These are phyloP conservation scores for Nepenthes alata DNA, from an alignment of 179 eudicot genomes.

Conservation along the genomic window DNA sequence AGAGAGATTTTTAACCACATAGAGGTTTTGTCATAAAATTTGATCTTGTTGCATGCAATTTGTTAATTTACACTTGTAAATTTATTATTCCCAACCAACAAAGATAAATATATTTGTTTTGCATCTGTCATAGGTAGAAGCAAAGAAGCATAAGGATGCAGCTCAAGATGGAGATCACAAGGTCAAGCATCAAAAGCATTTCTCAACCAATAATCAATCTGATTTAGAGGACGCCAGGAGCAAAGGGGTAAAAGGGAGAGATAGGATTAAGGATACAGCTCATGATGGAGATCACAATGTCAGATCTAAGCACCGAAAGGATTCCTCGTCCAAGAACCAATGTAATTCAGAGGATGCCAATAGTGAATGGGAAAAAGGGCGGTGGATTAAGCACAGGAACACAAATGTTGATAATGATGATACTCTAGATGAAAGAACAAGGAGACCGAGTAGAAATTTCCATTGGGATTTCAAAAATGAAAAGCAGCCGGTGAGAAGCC, in stretches of 20 bases:
- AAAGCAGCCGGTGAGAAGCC: slow-evolving; percentile 15
- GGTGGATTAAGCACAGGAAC: slow-evolving; percentile 17
- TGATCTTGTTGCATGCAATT: too few species aligned
- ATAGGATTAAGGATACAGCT: slow-evolving; percentile 21
- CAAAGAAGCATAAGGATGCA: slow-evolving; percentile 40
- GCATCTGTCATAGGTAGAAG: slow-evolving; percentile 38
- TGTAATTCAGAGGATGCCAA: slow-evolving; percentile 27
- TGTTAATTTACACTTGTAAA: too few species aligned
- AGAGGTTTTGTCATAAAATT: too few species aligned
- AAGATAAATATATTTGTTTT: too few species aligned
- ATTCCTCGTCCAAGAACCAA: slow-evolving; percentile 35
- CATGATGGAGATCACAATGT: slow-evolving; percentile 22
- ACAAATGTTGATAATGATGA: slow-evolving; percentile 10
- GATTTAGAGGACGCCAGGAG: slow-evolving; percentile 9
- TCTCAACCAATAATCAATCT: not conserved
- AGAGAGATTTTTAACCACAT: too few species aligned
- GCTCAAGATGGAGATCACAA: slow-evolving; percentile 22
- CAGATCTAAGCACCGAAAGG: slow-evolving; percentile 5
- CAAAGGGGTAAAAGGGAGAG: slow-evolving; percentile 19
- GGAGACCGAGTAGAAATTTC: slow-evolving; percentile 11
- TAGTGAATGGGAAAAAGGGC: slow-evolving; percentile 19
- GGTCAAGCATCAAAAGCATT: not conserved
- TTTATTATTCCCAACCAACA: too few species aligned
- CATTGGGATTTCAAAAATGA: slow-evolving; percentile 16
- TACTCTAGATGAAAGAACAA: slow-evolving; percentile 14